Percentiles rank a stretch among this genome's conserved stretches.
Evolutionary conservation across 768 basidiomycete genomes (phyloP).

Genomic region (Russula sp.): DNA sequence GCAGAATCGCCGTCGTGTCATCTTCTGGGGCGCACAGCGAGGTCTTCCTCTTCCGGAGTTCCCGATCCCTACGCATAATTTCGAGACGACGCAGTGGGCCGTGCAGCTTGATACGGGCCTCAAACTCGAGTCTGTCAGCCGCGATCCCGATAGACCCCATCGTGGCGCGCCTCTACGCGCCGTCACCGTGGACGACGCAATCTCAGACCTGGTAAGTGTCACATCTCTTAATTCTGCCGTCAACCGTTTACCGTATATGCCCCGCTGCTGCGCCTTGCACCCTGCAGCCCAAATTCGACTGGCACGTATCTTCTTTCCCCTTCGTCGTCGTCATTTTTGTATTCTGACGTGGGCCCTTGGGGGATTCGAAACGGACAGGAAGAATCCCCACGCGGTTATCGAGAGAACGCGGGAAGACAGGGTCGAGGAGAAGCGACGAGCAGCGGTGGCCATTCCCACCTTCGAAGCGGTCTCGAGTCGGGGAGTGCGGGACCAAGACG

Average conservation of each 20-base stretch:
- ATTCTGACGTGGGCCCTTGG: background rate
- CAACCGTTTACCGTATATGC: background rate
- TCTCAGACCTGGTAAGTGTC: conserved; percentile 57
- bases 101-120: conserved; percentile 16
- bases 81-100: conserved; percentile 28
- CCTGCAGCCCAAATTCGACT: conserved; percentile 59
- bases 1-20: conserved; percentile 59
- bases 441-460: conserved; percentile 38
- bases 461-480: conserved; percentile 36
- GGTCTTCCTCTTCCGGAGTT: conserved; percentile 54
- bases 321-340: too few relatives aligned
- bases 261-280: background rate
- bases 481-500: conserved; percentile 1
- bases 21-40: conserved; percentile 60
- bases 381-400: conserved; percentile 45
- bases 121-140: conserved; percentile 4
- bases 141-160: conserved; percentile 10
- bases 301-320: conserved; percentile 34
- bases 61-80: conserved; percentile 57
- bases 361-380: background rate
- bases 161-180: conserved; percentile 51
- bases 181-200: conserved; percentile 59
- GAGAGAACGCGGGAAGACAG: conserved; percentile 33
- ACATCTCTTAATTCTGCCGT: background rate
- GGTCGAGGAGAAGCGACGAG: conserved; percentile 34